These are phyloP conservation scores for Clathrospora elynae DNA, from an alignment of 2,329 filamentous ascomycete species.

Conservation along the genomic window DNA sequence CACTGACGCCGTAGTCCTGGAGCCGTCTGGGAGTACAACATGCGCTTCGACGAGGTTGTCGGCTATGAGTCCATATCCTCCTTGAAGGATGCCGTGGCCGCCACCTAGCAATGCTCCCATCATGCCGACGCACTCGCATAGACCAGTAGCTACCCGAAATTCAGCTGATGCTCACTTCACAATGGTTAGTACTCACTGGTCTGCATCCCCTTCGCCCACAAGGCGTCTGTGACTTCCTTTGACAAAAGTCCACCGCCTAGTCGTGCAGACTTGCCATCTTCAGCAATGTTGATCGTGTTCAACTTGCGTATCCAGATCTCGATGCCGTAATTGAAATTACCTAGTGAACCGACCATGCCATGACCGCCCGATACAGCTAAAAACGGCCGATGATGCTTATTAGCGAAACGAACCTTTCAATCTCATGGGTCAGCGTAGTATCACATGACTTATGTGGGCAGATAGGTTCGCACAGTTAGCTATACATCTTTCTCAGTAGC, in stretches of 20 bases:
- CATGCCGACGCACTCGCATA: conserved; percentile 51
- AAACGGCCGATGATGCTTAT: no score
- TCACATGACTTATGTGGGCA: no score
- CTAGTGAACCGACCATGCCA: conserved; percentile 38
- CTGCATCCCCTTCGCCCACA: conserved; percentile 38
- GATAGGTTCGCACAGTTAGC: no score
- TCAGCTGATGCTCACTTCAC: no score
- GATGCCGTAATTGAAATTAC: conserved; percentile 32
- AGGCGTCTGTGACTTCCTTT: conserved; percentile 30
- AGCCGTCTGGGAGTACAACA: conserved; percentile 38
- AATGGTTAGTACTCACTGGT: conserved; percentile 31
- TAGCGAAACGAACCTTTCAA: no score
- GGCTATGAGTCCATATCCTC: conserved; percentile 49
- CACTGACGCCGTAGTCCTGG: conserved; percentile 35
- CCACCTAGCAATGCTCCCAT: conserved; percentile 63
- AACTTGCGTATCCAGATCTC: conserved; percentile 42
- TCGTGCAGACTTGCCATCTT: conserved; percentile 26
- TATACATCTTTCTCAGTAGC: no score
- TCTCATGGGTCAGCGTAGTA: no score
- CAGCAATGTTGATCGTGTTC: conserved; percentile 30
- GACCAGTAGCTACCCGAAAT: conserved; percentile 20
- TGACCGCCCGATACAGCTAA: conserved; percentile 45
- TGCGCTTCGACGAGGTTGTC: conserved; percentile 30
- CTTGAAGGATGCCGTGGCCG: conserved; percentile 61
- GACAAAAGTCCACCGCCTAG: conserved; percentile 38